These are phyloP conservation scores for Cystoisospora suis DNA, from an alignment of 169 alveolate genomes.

Conservation along the genomic window DNA sequence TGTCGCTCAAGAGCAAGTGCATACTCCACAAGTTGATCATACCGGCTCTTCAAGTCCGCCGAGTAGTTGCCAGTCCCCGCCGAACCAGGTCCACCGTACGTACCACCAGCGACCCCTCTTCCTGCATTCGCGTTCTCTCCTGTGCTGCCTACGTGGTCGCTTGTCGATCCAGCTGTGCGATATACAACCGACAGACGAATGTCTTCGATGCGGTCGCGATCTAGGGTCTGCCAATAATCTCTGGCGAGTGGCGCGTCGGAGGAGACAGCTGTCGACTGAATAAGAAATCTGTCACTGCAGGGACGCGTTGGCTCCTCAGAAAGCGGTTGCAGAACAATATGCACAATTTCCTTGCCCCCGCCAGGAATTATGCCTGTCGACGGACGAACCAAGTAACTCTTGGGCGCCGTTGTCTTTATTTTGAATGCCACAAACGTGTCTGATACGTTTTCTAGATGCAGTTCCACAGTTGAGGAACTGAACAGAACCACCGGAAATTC, in stretches of 20 bases:
- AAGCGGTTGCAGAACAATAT: constrained; percentile 68
- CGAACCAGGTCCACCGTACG: constrained; percentile 34
- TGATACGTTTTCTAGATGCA: constrained; percentile 66
- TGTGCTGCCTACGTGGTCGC: constrained; percentile 44
- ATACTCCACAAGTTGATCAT: constrained; percentile 72
- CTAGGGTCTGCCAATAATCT: constrained; percentile 70
- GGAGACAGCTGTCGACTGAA: constrained; percentile 66
- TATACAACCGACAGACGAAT: constrained; percentile 68
- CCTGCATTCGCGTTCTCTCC: constrained; percentile 48
- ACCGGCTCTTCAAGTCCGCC: constrained; percentile 53
- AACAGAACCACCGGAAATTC: constrained; percentile 69
- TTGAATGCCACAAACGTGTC: constrained; percentile 70
- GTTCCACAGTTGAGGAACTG: constrained; percentile 65
- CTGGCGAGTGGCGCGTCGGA: constrained; percentile 60
- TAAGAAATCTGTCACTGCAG: constrained; percentile 69
- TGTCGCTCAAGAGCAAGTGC: constrained; percentile 50
- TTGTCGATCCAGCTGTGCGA: not conserved
- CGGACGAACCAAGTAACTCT: constrained; percentile 73
- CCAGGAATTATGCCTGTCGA: constrained; percentile 56
- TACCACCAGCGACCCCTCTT: constrained; percentile 26
- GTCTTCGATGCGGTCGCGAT: constrained; percentile 63
- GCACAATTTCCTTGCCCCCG: constrained; percentile 33
- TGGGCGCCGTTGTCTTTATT: constrained; percentile 76
- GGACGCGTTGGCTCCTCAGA: constrained; percentile 67
- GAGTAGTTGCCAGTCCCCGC: constrained; percentile 32